phyloP scores from a whole-genome alignment of 2,329 filamentous ascomycete genomes.

The Xylaria sp. region DNA sequence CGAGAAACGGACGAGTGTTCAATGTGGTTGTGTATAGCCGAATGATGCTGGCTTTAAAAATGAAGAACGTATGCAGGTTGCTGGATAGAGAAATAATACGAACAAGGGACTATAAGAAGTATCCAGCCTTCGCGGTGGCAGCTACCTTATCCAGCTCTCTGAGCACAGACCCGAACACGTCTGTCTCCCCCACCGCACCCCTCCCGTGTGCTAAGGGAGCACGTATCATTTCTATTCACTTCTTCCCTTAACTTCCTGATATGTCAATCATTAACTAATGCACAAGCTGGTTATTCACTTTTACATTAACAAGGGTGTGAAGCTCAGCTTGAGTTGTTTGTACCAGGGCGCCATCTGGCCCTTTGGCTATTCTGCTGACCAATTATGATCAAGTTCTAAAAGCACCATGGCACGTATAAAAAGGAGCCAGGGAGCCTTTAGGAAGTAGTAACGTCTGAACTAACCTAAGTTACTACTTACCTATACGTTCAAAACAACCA shows the following conservation, averaged over 20 bases:
- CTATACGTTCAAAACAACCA: background rate
- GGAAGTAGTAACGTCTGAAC: background rate
- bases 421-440: background rate
- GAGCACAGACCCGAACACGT: background rate
- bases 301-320: slow-evolving; percentile 9
- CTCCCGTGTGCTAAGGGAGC: background rate
- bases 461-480: background rate
- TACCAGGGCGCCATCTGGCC: background rate
- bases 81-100: background rate
- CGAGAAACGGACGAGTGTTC: background rate
- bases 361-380: background rate
- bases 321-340: background rate
- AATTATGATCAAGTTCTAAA: too few species aligned
- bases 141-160: background rate
- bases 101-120: background rate
- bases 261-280: background rate
- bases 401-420: background rate
- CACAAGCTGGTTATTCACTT: background rate
- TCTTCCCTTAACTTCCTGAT: background rate
- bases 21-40: background rate
- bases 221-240: background rate
- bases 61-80: background rate
- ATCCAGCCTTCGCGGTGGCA: background rate
- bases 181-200: too few species aligned
- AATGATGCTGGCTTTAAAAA: background rate